These are phyloP conservation scores for Backusella mclennaniae DNA, from an alignment of 192 early-diverging fungal genomes.

Conservation along the genomic window DNA sequence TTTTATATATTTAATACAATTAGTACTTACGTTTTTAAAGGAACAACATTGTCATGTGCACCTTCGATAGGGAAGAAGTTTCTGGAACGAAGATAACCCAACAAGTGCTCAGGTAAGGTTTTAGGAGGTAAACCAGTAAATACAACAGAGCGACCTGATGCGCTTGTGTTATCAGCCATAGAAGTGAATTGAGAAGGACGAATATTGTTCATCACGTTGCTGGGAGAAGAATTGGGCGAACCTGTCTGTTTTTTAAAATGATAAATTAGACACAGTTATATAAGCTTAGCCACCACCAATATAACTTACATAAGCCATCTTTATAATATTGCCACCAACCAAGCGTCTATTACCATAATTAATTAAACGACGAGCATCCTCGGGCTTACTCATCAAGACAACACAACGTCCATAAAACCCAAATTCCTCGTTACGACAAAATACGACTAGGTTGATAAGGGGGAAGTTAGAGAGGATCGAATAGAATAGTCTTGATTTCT, in stretches of 20 bases:
- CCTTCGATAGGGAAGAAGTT: slow-evolving; percentile 32
- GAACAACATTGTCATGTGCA: slow-evolving; percentile 16
- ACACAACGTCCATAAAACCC: slow-evolving; percentile 26
- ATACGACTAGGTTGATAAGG: slow-evolving; percentile 18
- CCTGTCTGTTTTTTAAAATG: slow-evolving; percentile 6
- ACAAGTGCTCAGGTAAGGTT: slow-evolving; percentile 18
- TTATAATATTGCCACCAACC: slow-evolving; percentile 26
- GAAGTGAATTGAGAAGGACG: slow-evolving; percentile 16
- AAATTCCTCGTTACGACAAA: slow-evolving; percentile 22
- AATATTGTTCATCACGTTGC: not conserved
- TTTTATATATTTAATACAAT: not conserved
- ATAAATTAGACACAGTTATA: not conserved
- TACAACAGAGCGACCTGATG: slow-evolving; percentile 28
- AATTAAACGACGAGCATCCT: slow-evolving; percentile 16
- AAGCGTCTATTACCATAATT: slow-evolving; percentile 19
- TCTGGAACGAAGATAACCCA: slow-evolving; percentile 21
- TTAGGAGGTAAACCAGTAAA: slow-evolving; percentile 23
- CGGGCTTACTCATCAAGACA: slow-evolving; percentile 10
- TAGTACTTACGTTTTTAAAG: slow-evolving; percentile 28
- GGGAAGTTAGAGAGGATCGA: not conserved
- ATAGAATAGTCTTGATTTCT: not conserved
- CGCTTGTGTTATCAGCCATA: slow-evolving; percentile 16
- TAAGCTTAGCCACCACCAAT: not conserved
- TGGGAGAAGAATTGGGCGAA: not conserved
- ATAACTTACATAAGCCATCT: slow-evolving; percentile 20